phyloP scores from a whole-genome alignment of 1,284 basidiomycete species.

The Fistulinella cinereoalba region DNA sequence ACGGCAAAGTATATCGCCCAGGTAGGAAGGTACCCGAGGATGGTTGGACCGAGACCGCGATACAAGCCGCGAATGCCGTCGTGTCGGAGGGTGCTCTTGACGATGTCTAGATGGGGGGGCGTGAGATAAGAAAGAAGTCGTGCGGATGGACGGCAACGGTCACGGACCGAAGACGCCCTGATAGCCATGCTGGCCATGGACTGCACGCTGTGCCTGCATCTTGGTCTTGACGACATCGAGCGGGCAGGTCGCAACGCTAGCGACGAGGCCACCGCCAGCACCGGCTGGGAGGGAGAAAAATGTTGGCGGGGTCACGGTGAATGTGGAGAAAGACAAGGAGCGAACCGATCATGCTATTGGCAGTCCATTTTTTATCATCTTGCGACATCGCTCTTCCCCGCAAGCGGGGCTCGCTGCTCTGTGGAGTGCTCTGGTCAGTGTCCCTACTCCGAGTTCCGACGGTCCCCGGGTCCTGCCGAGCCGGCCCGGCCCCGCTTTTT shows the following conservation, averaged over 20 bases:
- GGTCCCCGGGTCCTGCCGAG: slow-evolving; percentile 21
- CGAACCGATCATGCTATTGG: slow-evolving; percentile 74
- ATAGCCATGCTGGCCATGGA: slow-evolving; percentile 67
- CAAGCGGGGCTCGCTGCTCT: slow-evolving; percentile 46
- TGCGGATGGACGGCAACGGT: slow-evolving; percentile 4
- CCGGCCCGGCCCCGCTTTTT: background rate
- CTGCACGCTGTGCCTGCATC: slow-evolving; percentile 83
- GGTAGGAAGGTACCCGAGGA: slow-evolving; percentile 92
- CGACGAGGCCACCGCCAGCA: slow-evolving; percentile 85
- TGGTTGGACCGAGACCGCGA: slow-evolving; percentile 91
- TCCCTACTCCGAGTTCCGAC: background rate
- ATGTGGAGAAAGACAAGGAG: background rate
- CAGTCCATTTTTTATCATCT: slow-evolving; percentile 57
- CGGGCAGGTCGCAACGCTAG: slow-evolving; percentile 93
- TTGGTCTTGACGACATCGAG: slow-evolving; percentile 98
- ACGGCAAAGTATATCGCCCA: slow-evolving; percentile 99
- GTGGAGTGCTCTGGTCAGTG: slow-evolving; percentile 1
- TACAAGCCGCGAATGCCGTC: slow-evolving; percentile 87
- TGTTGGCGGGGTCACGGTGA: background rate
- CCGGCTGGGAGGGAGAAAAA: slow-evolving; percentile 52
- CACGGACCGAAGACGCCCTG: slow-evolving; percentile 71
- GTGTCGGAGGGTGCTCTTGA: slow-evolving; percentile 66
- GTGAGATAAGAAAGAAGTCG: slow-evolving; percentile 17
- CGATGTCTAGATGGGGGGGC: slow-evolving; percentile 51
- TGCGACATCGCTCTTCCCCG: slow-evolving; percentile 65